Percentiles rank a stretch among this genome's conserved stretches.
These are phyloP conservation scores for Pulicaria dysenterica DNA, from an alignment of 129 eudicot species.

Conservation along the genomic window DNA sequence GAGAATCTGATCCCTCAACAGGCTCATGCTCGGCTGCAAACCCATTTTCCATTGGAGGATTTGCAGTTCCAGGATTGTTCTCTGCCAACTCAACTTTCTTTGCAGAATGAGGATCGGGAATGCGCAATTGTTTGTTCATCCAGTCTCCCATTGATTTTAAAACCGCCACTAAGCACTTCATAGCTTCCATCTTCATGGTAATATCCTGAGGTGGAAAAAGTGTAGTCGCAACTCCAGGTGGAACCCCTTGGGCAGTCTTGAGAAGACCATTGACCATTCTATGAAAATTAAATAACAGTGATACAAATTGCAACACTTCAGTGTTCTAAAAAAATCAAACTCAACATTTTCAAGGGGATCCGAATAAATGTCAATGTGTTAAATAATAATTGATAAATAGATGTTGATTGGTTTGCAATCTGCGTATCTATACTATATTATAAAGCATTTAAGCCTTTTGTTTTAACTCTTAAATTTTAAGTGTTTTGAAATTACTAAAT, in stretches of 20 bases:
- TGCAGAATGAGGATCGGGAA: slow-evolving; percentile 72
- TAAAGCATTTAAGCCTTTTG: no score
- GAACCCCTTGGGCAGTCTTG: slow-evolving; percentile 98
- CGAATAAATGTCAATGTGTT: slow-evolving; percentile 7
- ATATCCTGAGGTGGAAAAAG: slow-evolving; percentile 85
- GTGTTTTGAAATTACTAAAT: no score
- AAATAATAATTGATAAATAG: neutral
- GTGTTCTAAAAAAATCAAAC: neutral
- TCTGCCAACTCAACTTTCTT: slow-evolving; percentile 59
- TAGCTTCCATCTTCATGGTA: slow-evolving; percentile 85
- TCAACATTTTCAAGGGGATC: slow-evolving; percentile 12
- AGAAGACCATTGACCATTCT: slow-evolving; percentile 98
- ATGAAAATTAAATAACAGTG: slow-evolving; percentile 18
- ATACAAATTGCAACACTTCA: slow-evolving; percentile 1
- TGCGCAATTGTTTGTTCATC: slow-evolving; percentile 90
- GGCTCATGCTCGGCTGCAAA: slow-evolving; percentile 48
- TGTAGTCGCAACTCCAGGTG: slow-evolving; percentile 85
- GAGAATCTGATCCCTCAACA: slow-evolving; percentile 71
- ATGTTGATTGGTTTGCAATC: neutral
- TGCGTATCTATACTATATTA: no score
- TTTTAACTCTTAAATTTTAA: no score
- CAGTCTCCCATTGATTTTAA: slow-evolving; percentile 95
- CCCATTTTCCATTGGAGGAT: slow-evolving; percentile 55
- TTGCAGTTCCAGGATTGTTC: slow-evolving; percentile 51
- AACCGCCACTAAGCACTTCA: slow-evolving; percentile 85